A percentile compares a stretch with the other conserved stretches of the same genome.
Evolutionary conservation across 176 grass and related monocot species (phyloP).

Genomic region (Hordeum marinum): DNA sequence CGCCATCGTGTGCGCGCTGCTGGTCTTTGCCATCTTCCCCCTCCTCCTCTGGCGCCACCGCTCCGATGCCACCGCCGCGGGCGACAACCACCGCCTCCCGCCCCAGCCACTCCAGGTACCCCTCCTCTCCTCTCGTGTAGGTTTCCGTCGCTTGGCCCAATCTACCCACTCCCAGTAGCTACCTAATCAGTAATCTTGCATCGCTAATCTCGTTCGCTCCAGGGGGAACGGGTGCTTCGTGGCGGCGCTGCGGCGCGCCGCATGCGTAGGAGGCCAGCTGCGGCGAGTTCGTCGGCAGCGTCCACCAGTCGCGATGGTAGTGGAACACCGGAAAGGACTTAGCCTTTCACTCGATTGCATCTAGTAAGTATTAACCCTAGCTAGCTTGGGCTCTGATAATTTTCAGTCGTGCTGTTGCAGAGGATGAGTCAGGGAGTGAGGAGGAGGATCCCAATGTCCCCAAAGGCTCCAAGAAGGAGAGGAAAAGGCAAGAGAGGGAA

Average conservation of each 20-base stretch:
- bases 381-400: background rate
- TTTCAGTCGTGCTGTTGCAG: conserved; percentile 13
- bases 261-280: conserved; percentile 71
- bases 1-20: conserved; percentile 50
- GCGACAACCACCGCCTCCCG: conserved; percentile 40
- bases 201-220: background rate
- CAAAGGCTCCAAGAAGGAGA: conserved; percentile 79
- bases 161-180: background rate
- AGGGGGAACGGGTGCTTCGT: conserved; percentile 68
- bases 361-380: background rate
- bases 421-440: conserved; percentile 44
- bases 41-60: conserved; percentile 80
- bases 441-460: conserved; percentile 50
- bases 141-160: background rate
- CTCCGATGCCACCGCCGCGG: conserved; percentile 25
- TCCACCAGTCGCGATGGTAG: conserved; percentile 54
- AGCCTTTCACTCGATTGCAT: background rate
- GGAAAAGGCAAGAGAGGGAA: conserved; percentile 81
- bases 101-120: conserved; percentile 50
- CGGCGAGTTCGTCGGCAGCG: conserved; percentile 49
- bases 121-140: background rate
- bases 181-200: background rate
- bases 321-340: background rate
- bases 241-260: conserved; percentile 43
- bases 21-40: conserved; percentile 54